Evolutionary conservation across 2,329 filamentous ascomycete species (phyloP).

Genomic region (Hymenoscyphus infarciens): DNA sequence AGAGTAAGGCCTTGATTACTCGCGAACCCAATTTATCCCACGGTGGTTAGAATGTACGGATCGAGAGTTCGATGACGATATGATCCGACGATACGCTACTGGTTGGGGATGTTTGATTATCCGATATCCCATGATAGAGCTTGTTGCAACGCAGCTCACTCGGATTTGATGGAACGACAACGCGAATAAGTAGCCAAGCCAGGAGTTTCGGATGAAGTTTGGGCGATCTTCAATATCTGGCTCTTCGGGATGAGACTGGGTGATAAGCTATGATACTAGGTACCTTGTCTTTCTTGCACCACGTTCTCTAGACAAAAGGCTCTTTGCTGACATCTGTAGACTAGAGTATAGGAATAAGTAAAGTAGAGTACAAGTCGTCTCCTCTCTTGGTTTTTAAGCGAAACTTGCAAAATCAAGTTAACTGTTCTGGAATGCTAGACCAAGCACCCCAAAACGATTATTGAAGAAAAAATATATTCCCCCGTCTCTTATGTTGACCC

Average conservation of each 20-base stretch:
- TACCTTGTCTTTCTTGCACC: not conserved
- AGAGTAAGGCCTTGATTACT: constrained; percentile 8
- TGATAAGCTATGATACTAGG: not conserved
- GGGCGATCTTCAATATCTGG: not conserved
- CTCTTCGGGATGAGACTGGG: not conserved
- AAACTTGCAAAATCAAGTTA: not conserved
- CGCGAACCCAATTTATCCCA: not conserved
- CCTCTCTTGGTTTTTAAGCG: too few relatives aligned
- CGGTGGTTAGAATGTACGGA: not conserved
- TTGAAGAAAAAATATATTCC: too few relatives aligned
- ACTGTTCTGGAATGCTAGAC: not conserved
- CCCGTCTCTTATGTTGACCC: too few relatives aligned
- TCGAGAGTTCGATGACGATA: not conserved
- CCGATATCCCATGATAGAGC: not conserved
- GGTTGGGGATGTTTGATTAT: too few relatives aligned
- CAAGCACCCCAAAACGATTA: not conserved
- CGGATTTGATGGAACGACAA: not conserved
- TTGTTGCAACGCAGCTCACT: not conserved
- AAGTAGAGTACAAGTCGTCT: too few relatives aligned
- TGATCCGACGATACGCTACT: too few relatives aligned
- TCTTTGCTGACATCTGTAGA: not conserved
- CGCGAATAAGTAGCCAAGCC: not conserved
- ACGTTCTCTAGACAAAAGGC: not conserved
- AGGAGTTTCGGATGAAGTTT: not conserved
- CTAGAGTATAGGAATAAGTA: not conserved